Evolutionary conservation across 2,329 filamentous ascomycete genomes (phyloP).

Genomic region (Aspergillus alliaceus): DNA sequence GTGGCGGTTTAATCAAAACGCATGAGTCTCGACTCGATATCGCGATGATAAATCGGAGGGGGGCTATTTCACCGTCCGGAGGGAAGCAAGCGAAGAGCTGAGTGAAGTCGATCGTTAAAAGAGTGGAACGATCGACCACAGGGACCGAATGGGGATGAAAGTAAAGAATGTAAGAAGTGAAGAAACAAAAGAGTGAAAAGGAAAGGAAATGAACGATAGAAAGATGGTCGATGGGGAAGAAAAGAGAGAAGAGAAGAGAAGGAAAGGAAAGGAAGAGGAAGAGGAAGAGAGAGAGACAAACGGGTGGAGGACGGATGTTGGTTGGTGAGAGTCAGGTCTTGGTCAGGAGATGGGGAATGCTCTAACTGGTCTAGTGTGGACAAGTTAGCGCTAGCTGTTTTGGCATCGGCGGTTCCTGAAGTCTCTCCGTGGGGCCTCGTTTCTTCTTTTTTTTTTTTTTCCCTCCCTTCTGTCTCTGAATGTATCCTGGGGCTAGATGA

Average conservation of each 20-base stretch:
- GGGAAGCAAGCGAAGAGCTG: constrained; percentile 38
- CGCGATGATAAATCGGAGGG: constrained; percentile 13
- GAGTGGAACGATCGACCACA: constrained; percentile 52
- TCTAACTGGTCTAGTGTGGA: constrained; percentile 11
- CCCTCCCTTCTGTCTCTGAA: neutral
- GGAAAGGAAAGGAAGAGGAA: constrained; percentile 11
- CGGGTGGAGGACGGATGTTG: constrained; percentile 12
- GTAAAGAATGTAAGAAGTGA: constrained; percentile 24
- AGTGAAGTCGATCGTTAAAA: constrained; percentile 50
- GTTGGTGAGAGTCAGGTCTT: constrained; percentile 1
- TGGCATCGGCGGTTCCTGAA: constrained; percentile 16
- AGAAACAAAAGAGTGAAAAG: constrained; percentile 29
- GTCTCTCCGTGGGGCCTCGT: constrained; percentile 12
- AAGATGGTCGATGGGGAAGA: constrained; percentile 23
- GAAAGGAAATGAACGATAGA: constrained; percentile 27
- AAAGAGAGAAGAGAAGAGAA: constrained; percentile 15
- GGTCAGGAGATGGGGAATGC: constrained; percentile 20
- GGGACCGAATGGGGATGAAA: constrained; percentile 31
- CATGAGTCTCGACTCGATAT: constrained; percentile 2
- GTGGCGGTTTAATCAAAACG: constrained; percentile 10
- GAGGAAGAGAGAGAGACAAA: constrained; percentile 12
- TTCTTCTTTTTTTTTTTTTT: constrained; percentile 4
- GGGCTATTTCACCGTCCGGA: constrained; percentile 24
- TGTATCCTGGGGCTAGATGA: neutral
- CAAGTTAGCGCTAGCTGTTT: constrained; percentile 10